These are phyloP conservation scores for Pythium phragmitis DNA, from an alignment of 352 stramenopile genomes.

Conservation along the genomic window DNA sequence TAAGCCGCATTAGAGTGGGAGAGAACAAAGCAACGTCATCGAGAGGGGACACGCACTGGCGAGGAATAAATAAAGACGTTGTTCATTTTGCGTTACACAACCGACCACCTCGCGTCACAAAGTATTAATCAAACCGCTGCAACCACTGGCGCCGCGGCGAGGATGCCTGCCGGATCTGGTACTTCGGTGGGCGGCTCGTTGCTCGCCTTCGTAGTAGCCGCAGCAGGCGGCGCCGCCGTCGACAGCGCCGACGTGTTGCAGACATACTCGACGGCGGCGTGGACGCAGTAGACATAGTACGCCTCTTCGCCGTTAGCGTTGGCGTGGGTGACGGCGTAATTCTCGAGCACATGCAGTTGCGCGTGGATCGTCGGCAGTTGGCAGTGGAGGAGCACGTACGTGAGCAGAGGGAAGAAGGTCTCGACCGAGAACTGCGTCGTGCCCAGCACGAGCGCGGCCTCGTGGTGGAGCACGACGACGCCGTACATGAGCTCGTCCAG, in stretches of 20 bases:
- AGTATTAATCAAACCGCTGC: neutral
- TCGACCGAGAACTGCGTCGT: conserved; percentile 87
- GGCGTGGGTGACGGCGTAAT: conserved; percentile 74
- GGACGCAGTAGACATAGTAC: conserved; percentile 90
- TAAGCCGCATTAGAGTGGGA: conserved; percentile 88
- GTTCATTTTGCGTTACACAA: neutral
- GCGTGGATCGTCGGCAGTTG: conserved; percentile 70
- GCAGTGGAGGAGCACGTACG: conserved; percentile 79
- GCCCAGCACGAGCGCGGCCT: conserved; percentile 82
- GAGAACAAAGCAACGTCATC: neutral
- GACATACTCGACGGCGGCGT: conserved; percentile 81
- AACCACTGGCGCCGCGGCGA: neutral
- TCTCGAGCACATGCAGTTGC: conserved; percentile 80
- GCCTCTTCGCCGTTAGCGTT: conserved; percentile 85
- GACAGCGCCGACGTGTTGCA: conserved; percentile 63
- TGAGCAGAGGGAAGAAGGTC: conserved; percentile 83
- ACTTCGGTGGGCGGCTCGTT: neutral
- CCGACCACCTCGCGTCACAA: too few relatives aligned
- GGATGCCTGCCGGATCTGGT: neutral
- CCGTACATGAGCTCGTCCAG: conserved; percentile 85
- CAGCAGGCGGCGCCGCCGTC: neutral
- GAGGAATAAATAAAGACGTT: conserved; percentile 12
- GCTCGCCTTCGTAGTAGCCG: neutral
- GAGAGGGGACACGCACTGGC: neutral
- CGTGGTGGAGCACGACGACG: conserved; percentile 79